Evolutionary conservation across 345 rosid species (phyloP).

Genomic region (Euphorbia lathyris): DNA sequence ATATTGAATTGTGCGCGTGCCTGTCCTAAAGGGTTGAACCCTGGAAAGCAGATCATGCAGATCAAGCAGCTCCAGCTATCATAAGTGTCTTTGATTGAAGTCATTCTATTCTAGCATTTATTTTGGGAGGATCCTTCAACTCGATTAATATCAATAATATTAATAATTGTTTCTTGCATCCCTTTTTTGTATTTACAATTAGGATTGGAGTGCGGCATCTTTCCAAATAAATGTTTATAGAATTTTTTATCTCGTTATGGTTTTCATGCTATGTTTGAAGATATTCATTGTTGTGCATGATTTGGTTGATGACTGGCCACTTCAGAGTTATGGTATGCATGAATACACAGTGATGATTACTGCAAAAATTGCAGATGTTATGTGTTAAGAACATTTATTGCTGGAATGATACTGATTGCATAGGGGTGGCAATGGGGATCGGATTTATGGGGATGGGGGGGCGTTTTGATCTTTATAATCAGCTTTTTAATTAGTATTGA

Average conservation of each 20-base stretch:
- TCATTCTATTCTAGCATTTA: background rate
- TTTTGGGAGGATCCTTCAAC: background rate
- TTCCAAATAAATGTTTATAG: background rate
- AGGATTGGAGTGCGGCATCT: background rate
- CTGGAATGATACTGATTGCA: background rate
- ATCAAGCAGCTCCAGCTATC: conserved; percentile 71
- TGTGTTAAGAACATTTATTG: background rate
- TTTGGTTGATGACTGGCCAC: background rate
- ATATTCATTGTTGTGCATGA: background rate
- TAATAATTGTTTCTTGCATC: conserved; percentile 7
- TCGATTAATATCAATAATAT: conserved; percentile 5
- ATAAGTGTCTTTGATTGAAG: background rate
- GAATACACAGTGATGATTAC: too few relatives aligned
- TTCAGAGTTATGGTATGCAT: background rate
- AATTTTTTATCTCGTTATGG: background rate
- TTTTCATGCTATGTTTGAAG: background rate
- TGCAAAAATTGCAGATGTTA: background rate
- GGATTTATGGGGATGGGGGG: too few relatives aligned
- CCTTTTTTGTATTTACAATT: conserved; percentile 9
- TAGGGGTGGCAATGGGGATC: too few relatives aligned
- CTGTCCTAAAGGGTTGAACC: conserved; percentile 96
- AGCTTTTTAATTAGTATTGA: too few relatives aligned
- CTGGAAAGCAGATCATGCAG: conserved; percentile 79
- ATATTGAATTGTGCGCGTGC: conserved; percentile 96
- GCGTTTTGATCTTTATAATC: too few relatives aligned